phyloP scores from a whole-genome alignment of 2,329 filamentous ascomycete genomes.

The Aspergillus sojae region DNA sequence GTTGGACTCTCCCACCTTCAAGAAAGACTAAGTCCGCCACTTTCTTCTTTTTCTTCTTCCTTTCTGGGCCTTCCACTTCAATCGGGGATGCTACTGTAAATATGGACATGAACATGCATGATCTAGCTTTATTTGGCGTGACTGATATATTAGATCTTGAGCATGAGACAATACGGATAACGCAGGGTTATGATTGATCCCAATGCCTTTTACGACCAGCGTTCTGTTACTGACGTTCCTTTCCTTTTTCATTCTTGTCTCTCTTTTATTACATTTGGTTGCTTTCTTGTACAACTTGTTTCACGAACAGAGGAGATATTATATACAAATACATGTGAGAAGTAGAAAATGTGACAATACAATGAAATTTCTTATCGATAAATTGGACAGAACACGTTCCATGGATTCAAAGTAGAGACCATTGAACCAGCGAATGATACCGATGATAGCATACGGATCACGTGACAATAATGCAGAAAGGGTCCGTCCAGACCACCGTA shows the following conservation, averaged over 20 bases:
- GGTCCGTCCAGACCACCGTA: conserved; percentile 24
- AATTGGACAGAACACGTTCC: neutral
- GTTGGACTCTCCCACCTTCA: conserved; percentile 30
- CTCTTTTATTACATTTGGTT: conserved; percentile 5
- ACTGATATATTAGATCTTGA: conserved; percentile 14
- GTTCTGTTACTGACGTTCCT: conserved; percentile 23
- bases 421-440: too few species aligned
- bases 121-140: conserved; percentile 15
- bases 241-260: conserved; percentile 14
- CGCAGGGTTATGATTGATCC: conserved; percentile 36
- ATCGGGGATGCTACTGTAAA: conserved; percentile 19
- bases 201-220: conserved; percentile 32
- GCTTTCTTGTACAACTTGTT: conserved; percentile 1
- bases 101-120: conserved; percentile 22
- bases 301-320: neutral
- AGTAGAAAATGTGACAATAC: neutral
- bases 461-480: conserved; percentile 22
- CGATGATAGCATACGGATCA: conserved; percentile 15
- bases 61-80: conserved; percentile 6
- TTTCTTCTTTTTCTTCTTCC: conserved; percentile 5
- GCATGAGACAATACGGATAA: conserved; percentile 29
- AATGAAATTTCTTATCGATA: neutral
- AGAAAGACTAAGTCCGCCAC: conserved; percentile 31
- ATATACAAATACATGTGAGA: neutral
- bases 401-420: too few species aligned